These are phyloP conservation scores for Anaeramoeba flamelloides DNA, from an alignment of 78 protist species.

Conservation along the genomic window DNA sequence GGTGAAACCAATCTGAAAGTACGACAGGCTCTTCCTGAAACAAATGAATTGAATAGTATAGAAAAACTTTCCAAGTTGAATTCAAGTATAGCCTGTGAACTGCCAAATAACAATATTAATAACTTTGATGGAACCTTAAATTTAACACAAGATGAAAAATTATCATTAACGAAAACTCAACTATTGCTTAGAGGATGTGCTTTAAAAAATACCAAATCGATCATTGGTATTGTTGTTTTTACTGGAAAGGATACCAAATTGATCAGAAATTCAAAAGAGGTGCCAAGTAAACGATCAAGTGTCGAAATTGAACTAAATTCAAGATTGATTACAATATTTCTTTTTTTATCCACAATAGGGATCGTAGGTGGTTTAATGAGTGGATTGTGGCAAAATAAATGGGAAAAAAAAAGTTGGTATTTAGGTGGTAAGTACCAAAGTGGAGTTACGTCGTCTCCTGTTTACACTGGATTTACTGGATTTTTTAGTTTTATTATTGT, in stretches of 20 bases:
- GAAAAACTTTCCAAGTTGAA: not conserved
- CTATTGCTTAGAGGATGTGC: constrained; percentile 17
- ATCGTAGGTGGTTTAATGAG: too few relatives aligned
- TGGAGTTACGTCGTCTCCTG: too few relatives aligned
- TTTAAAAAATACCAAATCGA: constrained; percentile 24
- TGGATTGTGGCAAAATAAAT: too few relatives aligned
- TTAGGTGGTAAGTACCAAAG: too few relatives aligned
- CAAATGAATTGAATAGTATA: not conserved
- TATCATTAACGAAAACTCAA: constrained; percentile 6
- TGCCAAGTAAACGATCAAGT: constrained; percentile 6
- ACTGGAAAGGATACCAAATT: constrained; percentile 72
- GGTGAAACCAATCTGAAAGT: constrained; percentile 47
- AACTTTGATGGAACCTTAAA: constrained; percentile 39
- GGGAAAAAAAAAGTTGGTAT: too few relatives aligned
- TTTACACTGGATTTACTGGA: too few relatives aligned
- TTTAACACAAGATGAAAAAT: not conserved
- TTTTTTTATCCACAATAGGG: too few relatives aligned
- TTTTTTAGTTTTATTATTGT: too few relatives aligned
- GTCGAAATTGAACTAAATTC: constrained; percentile 11
- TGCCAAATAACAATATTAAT: constrained; percentile 45
- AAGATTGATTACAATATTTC: too few relatives aligned
- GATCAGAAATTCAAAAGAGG: constrained; percentile 30
- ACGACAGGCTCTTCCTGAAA: not conserved
- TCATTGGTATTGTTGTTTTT: constrained; percentile 41
- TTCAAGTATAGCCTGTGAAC: constrained; percentile 36